Percentiles rank a stretch among this genome's conserved stretches.
These are phyloP conservation scores for Penicillium griseofulvum DNA, from an alignment of 2,329 filamentous ascomycete genomes.

Conservation along the genomic window DNA sequence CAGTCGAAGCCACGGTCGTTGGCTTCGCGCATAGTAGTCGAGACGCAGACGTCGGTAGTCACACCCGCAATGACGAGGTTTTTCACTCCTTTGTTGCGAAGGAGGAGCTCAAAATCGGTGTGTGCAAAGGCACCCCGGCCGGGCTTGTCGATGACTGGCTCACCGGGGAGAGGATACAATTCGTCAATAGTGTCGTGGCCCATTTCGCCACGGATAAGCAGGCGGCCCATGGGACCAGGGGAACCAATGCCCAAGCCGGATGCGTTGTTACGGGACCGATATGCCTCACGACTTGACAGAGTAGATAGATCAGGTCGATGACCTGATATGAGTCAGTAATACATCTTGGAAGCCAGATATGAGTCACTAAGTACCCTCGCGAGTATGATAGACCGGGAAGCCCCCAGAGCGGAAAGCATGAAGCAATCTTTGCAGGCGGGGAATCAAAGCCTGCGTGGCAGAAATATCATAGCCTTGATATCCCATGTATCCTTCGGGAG, in stretches of 20 bases:
- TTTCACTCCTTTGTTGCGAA: constrained; percentile 51
- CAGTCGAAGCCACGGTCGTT: constrained; percentile 57
- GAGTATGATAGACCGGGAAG: constrained; percentile 47
- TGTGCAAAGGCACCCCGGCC: constrained; percentile 54
- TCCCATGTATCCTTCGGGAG: constrained; percentile 45
- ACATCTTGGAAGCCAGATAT: neutral
- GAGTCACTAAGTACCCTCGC: constrained; percentile 38
- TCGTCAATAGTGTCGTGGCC: constrained; percentile 60
- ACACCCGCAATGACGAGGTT: constrained; percentile 56
- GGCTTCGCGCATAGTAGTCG: constrained; percentile 55
- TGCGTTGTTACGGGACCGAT: constrained; percentile 53
- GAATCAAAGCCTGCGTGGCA: constrained; percentile 39
- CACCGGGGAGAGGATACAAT: constrained; percentile 47
- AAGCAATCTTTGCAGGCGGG: constrained; percentile 41
- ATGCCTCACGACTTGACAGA: constrained; percentile 54
- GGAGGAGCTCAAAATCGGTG: constrained; percentile 54
- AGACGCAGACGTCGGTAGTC: constrained; percentile 57
- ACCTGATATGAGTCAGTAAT: constrained; percentile 29
- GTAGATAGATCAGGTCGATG: constrained; percentile 56
- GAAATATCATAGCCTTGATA: constrained; percentile 47
- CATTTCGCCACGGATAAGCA: constrained; percentile 57
- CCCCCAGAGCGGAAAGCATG: constrained; percentile 38
- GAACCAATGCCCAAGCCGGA: constrained; percentile 53
- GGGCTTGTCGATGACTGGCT: constrained; percentile 56
- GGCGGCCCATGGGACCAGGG: constrained; percentile 55